Conservation (phyloP, 164 flowering plant species). For the Macadamia tetraphylla region DNA sequence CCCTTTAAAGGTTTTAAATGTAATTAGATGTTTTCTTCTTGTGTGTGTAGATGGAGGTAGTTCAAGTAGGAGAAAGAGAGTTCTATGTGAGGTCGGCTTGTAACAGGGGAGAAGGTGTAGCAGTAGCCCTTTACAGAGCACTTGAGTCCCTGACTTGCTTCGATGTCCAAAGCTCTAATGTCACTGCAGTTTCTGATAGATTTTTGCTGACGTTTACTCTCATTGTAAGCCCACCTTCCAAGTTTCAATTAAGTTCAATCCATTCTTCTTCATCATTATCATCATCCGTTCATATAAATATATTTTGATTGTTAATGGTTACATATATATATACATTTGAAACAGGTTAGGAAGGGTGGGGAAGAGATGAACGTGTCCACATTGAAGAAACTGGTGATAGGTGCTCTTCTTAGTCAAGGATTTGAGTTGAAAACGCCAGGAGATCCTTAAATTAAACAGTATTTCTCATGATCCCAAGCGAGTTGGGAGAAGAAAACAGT, state of each 20-base stretch:
- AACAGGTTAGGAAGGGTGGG: constrained; percentile 49
- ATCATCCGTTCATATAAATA: background rate
- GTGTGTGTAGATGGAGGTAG: constrained; percentile 53
- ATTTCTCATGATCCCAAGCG: too few species aligned
- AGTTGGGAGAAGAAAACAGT: too few species aligned
- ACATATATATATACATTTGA: background rate
- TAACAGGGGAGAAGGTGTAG: constrained; percentile 55
- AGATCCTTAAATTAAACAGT: background rate
- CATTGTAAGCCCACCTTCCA: constrained; percentile 33
- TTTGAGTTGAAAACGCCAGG: constrained; percentile 33
- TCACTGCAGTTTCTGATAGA: constrained; percentile 36
- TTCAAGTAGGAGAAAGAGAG: constrained; percentile 63
- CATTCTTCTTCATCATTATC: background rate
- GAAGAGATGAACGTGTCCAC: constrained; percentile 41
- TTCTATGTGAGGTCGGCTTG: constrained; percentile 54
- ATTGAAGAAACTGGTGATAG: constrained; percentile 56
- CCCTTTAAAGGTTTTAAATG: too few species aligned
- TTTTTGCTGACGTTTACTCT: constrained; percentile 47
- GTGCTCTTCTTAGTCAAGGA: constrained; percentile 62
- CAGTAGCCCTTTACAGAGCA: constrained; percentile 53
- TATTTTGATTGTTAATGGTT: background rate
- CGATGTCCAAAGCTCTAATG: constrained; percentile 47
- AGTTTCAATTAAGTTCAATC: background rate
- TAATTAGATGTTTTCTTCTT: background rate
- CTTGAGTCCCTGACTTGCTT: constrained; percentile 57